Evolutionary conservation across 2,329 filamentous ascomycete genomes (phyloP), one percentile per base, ranked within the genome.

Genomic region (Massarina eburnea): DNA sequence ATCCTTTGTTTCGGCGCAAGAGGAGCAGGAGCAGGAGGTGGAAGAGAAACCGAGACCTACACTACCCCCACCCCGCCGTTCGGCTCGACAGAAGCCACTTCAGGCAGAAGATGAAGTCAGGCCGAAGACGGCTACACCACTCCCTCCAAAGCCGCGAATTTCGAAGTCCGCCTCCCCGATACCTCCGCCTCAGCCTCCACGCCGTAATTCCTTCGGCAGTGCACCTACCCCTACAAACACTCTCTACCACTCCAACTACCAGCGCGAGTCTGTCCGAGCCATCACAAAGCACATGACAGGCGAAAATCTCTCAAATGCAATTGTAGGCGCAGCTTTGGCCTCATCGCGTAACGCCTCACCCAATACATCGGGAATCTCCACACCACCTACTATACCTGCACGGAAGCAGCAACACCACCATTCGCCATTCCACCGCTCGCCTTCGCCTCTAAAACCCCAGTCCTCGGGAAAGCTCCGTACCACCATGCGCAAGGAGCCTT

Each of bases 251-350:
- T 73, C 48, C 61, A 71, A 51, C 55, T 74, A 59, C 63, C 71
- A 59, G 45, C 66, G 62, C 46, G 62, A 52, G 51, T 72, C 39
- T 1, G 59, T 67, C 14, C 69, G 60, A 48, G 62, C 67, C 8
- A 68, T 73, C 35, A 70, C 71, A 8, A 74, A 75, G 7, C 71
- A 76, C 41, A 75, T 84, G 21, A 79, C 80, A 1, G 76, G 88
- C 8, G 80, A 85, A 47, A 83, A 83, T 0, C 79, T 91, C 7
- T 84, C 86, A 10, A 82, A 82, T 57, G 88, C 88, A 51, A 89
- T 91, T 46, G 80, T 91, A 58, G 88, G 87, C 2, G 84, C 86
- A 2, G 87, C 84, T 19, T 75, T 91, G 0, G 88, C 88, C 4
- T 82, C 86, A 1, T 77, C 83, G 2, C 81, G 83, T 8, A 71